These are phyloP conservation scores for Globisporangium lucens DNA, from an alignment of 352 stramenopile species.

Conservation along the genomic window DNA sequence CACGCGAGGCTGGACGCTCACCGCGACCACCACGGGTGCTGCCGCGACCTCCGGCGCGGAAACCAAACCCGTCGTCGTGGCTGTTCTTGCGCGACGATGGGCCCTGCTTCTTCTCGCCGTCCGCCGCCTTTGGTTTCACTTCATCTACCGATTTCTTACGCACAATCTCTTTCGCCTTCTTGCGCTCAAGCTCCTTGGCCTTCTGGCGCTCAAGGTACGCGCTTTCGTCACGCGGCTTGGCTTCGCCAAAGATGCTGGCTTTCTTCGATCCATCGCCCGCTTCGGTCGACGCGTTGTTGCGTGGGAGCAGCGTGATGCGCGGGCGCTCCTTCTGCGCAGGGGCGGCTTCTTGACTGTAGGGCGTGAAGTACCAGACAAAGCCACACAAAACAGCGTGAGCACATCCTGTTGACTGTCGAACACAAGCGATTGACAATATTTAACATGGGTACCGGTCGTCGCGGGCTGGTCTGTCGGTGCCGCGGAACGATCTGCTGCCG, in stretches of 20 bases:
- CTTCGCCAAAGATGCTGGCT: conserved; percentile 79
- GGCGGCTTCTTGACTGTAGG: conserved; percentile 1
- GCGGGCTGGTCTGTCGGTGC: conserved; percentile 22
- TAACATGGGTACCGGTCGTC: conserved; percentile 28
- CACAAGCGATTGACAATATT: neutral
- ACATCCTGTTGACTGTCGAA: neutral
- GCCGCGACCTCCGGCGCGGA: conserved; percentile 22
- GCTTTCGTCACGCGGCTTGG: conserved; percentile 75
- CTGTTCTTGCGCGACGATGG: conserved; percentile 32
- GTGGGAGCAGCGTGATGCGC: conserved; percentile 57
- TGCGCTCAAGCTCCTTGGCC: conserved; percentile 24
- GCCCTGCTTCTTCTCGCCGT: conserved; percentile 27
- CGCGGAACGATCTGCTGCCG: conserved; percentile 16
- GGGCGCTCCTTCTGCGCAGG: conserved; percentile 44
- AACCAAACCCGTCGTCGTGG: conserved; percentile 36
- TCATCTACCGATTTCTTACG: conserved; percentile 18
- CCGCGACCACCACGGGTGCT: conserved; percentile 36
- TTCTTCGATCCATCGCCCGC: conserved; percentile 31
- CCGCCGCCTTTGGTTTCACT: conserved; percentile 26
- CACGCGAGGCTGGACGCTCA: conserved; percentile 21
- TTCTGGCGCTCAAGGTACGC: conserved; percentile 73
- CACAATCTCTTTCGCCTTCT: conserved; percentile 25
- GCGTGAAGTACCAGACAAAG: neutral
- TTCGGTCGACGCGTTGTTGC: conserved; percentile 38
- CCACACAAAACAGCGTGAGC: neutral